Evolutionary conservation across 1,284 basidiomycete species (phyloP).

Genomic region (Vanrija sp.): DNA sequence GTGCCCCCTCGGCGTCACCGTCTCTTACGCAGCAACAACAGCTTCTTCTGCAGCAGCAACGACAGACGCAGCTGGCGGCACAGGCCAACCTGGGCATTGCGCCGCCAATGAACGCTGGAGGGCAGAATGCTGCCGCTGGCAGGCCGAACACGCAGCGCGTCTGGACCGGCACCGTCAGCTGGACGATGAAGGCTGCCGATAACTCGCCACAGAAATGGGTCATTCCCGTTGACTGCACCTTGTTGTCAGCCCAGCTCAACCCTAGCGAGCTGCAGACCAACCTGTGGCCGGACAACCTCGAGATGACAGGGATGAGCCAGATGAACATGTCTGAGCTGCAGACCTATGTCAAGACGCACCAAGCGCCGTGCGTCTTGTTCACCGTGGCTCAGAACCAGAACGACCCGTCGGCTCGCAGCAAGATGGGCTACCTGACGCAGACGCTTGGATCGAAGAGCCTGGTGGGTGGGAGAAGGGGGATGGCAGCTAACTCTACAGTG

Average conservation of each 20-base stretch:
- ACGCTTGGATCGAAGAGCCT: constrained; percentile 15
- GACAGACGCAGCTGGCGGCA: constrained; percentile 3
- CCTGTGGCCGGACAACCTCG: constrained; percentile 17
- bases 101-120: neutral
- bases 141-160: neutral
- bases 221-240: constrained; percentile 15
- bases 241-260: constrained; percentile 8
- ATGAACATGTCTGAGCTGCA: constrained; percentile 19
- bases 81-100: neutral
- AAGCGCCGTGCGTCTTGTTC: constrained; percentile 19
- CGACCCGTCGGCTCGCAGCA: constrained; percentile 6
- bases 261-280: constrained; percentile 7
- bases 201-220: constrained; percentile 11
- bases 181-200: constrained; percentile 9
- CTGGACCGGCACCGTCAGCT: constrained; percentile 17
- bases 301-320: constrained; percentile 13
- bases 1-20: too few relatives aligned
- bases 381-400: constrained; percentile 1
- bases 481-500: neutral
- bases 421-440: constrained; percentile 13
- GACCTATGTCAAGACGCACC: constrained; percentile 14
- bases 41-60: constrained; percentile 8
- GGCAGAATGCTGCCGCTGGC: neutral
- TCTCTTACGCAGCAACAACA: constrained; percentile 6
- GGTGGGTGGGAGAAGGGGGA: neutral